Evolutionary conservation across 805 yeast genomes (phyloP), one percentile per base, ranked within the genome.

Genomic region (Lipomyces sp.): DNA sequence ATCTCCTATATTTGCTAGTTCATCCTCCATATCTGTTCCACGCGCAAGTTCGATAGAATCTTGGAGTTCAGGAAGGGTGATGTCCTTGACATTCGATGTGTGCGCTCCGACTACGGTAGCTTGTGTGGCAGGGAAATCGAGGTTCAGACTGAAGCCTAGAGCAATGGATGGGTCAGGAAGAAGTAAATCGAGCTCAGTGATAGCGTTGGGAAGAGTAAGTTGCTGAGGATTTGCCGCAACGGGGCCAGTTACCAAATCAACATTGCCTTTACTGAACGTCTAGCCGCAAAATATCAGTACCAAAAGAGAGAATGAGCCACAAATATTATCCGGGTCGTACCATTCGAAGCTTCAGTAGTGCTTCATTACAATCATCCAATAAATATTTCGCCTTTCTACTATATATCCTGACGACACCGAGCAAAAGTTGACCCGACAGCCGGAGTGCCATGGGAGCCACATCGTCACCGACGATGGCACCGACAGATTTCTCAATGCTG

Each of bases 331-430:
- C 15, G 15, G 45, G 34, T 24, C 67, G 15, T 56, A 62, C 84
- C 45, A 89, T 84, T 74, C 89, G 90, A 74, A 92, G 80, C 72
- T 87, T 88, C 70, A 86, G 78, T 66, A 92, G 77, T 2, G 92
- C 89, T 71, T 90, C 96, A 59, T 87, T 84, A 53, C 91, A 94
- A 75, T 93, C 98, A 64, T 91, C 96, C 59, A 90, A 80, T 32
- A 93, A 79, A 71, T 90, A 90, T 72, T 88, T 89, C 34, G 97
- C 91, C 77, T 93, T 90, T 66, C 94, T 81, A 11, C 95, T 87
- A 77, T 92, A 93, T 30, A 93, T 93, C 64, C 91, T 82, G 45
- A 91, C 96, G 3, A 93, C 91, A 60, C 97, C 98, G 63, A 90
- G 86, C 51, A 93, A 80, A 62, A 93, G 80, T 75, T 92, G 97